A percentile compares a stretch with the other conserved stretches of the same genome.
Evolutionary conservation across 2,329 filamentous ascomycete species (phyloP).

Genomic region (Cladosporium sp.): DNA sequence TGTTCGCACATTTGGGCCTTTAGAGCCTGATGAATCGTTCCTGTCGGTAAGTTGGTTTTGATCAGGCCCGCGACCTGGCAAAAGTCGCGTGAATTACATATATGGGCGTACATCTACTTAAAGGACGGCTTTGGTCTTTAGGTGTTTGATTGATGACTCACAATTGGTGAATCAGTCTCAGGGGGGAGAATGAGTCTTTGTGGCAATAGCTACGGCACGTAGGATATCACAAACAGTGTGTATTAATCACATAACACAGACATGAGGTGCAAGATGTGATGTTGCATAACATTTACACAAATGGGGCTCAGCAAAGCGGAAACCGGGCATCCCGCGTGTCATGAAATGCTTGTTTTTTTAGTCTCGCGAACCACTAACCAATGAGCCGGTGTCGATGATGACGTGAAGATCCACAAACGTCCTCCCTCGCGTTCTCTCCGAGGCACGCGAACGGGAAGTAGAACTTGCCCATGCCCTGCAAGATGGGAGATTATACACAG

Average conservation of each 20-base stretch:
- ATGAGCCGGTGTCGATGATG: constrained; percentile 12
- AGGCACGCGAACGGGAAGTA: not conserved
- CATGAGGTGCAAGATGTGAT: not conserved
- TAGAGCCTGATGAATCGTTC: not conserved
- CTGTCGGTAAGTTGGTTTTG: not conserved
- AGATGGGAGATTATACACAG: constrained; percentile 2
- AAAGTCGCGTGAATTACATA: not conserved
- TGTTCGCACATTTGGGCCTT: not conserved
- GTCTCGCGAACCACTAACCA: not conserved
- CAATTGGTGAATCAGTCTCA: not conserved
- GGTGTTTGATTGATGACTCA: not conserved
- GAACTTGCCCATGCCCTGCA: not conserved
- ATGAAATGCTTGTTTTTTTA: constrained; percentile 10
- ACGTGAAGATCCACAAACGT: constrained; percentile 13
- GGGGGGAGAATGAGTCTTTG: not conserved
- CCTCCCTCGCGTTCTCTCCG: constrained; percentile 1
- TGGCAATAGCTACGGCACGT: not conserved
- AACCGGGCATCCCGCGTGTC: constrained; percentile 8
- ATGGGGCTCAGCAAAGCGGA: not conserved
- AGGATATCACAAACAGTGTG: not conserved
- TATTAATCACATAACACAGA: not conserved
- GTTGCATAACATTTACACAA: constrained; percentile 6
- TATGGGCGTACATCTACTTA: not conserved
- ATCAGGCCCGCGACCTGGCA: not conserved
- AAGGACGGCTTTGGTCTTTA: not conserved